A percentile compares a stretch with the other conserved stretches of the same genome.
phyloP scores from a whole-genome alignment of 192 early-diverging fungal species.

The Podila epicladia region DNA sequence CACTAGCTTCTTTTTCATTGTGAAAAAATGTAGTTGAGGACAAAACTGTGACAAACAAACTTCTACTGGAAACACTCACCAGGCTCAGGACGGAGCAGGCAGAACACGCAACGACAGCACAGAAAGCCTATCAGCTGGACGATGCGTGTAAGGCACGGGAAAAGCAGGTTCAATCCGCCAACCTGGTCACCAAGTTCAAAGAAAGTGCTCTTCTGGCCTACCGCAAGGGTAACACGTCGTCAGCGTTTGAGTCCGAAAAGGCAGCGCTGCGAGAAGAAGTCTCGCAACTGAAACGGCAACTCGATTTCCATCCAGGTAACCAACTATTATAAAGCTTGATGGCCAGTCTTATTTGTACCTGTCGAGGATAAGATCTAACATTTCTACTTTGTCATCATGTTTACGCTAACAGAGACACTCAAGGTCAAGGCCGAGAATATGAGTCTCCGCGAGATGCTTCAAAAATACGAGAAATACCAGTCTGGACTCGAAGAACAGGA shows the following conservation, averaged over 20 bases:
- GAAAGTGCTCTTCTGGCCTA: conserved; percentile 34
- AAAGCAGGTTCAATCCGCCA: conserved; percentile 39
- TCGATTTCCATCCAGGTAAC: conserved; percentile 52
- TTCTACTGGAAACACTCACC: conserved; percentile 60
- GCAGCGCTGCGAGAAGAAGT: conserved; percentile 40
- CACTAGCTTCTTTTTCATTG: not conserved
- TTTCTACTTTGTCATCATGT: not conserved
- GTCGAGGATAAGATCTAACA: not conserved
- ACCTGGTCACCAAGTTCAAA: conserved; percentile 46
- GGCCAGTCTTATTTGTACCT: not conserved
- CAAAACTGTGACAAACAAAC: conserved; percentile 50
- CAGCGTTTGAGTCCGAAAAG: conserved; percentile 41
- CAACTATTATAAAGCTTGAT: not conserved
- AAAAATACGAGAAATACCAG: conserved; percentile 41
- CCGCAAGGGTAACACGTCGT: conserved; percentile 29
- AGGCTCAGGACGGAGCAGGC: conserved; percentile 60
- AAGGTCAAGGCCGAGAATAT: conserved; percentile 47
- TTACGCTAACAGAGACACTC: conserved; percentile 15
- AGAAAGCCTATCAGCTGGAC: conserved; percentile 56
- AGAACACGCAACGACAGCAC: conserved; percentile 54
- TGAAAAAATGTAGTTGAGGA: conserved; percentile 32
- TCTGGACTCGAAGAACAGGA: conserved; percentile 32
- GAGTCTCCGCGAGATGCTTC: conserved; percentile 37
- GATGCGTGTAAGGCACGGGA: conserved; percentile 47
- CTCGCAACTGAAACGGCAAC: conserved; percentile 25